A percentile compares a stretch with the other conserved stretches of the same genome.
Evolutionary conservation across 139 green algal genomes (phyloP).

Genomic region (Trebouxia sp.): DNA sequence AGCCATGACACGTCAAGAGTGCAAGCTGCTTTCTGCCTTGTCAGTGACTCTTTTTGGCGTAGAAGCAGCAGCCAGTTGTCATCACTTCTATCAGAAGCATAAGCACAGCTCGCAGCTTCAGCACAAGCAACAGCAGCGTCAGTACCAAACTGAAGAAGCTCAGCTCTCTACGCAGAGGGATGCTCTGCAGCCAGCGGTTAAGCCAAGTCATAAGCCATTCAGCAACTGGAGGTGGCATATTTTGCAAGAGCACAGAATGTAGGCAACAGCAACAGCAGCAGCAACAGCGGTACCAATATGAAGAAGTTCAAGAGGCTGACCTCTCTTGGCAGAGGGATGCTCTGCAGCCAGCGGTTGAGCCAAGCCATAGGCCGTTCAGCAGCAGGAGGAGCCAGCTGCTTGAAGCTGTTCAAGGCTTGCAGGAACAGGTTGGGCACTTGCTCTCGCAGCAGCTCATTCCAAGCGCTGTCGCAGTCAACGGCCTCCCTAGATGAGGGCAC

Average conservation of each 20-base stretch:
- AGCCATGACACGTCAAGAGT: too few species aligned
- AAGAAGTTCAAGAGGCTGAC: too few species aligned
- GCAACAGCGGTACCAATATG: too few species aligned
- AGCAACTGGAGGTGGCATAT: background rate
- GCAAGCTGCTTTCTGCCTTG: too few species aligned
- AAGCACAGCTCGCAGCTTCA: too few species aligned
- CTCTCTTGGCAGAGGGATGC: conserved; percentile 20
- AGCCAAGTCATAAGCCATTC: conserved; percentile 12
- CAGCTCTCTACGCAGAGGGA: conserved; percentile 12
- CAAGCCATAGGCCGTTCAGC: conserved; percentile 13
- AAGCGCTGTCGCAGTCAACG: conserved; percentile 11
- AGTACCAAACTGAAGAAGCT: too few species aligned
- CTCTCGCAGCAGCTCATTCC: conserved; percentile 25
- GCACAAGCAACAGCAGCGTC: too few species aligned
- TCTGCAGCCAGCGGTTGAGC: conserved; percentile 24
- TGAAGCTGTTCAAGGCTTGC: conserved; percentile 14
- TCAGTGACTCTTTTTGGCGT: too few species aligned
- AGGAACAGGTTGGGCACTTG: conserved; percentile 24
- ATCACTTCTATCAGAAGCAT: too few species aligned
- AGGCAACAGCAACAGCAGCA: too few species aligned
- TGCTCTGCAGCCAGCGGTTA: conserved; percentile 23
- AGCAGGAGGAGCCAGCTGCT: background rate
- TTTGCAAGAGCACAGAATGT: too few species aligned
- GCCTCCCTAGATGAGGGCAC: conserved; percentile 26
- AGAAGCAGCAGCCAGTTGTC: too few species aligned